Evolutionary conservation across 306 rosid species (phyloP), one percentile per base, ranked within the genome.

Genomic region (Leucaena leucocephala): DNA sequence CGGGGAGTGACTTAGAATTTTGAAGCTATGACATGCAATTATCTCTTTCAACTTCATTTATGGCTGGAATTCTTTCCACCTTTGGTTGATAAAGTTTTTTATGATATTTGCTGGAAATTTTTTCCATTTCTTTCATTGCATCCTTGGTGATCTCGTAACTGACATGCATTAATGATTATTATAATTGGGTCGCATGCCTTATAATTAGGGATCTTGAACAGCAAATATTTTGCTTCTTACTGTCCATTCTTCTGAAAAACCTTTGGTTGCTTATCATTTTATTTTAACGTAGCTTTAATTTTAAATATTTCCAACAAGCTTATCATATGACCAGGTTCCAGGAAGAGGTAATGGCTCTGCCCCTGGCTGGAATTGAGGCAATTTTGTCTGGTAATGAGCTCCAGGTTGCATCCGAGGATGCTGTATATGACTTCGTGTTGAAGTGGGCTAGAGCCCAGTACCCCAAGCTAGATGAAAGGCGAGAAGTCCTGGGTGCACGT

Each of bases 401-500:
- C 45, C 98, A 91, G 83, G 91, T 93, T 75, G 93, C 98, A 71
- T 95, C 99, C 33, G 99, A 95, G 88, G 99, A 95, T 88, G 93
- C 94, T 52, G 98, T 96, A 1, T 96, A 93, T 54, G 99, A 96
- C 79, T 91, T 96, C 68, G 92, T 93, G 76, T 80, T 96, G 92
- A 93, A 85, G 88, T 96, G 98, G 98, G 91, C 88, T 22, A 83
- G 92, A 84, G 33, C 76, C 27, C 96, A 88, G 46, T 90, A 83
- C 80, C 91, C 92, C 57, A 91, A 85, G 74, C 72, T 88, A 75
- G 97, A 93, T 73, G 97, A 91, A 33, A 88, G 99, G 76, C 81
- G 97, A 79, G 96, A 91, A 55, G 79, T 96, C 72, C 80, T 96
- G 76, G 89, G 94, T 13, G 2, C 83, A 44, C 83, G 91, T 43